A percentile compares a stretch with the other conserved stretches of the same genome.
Conservation (phyloP, 148 eudicot genomes). For the Rhododendron molle region DNA sequence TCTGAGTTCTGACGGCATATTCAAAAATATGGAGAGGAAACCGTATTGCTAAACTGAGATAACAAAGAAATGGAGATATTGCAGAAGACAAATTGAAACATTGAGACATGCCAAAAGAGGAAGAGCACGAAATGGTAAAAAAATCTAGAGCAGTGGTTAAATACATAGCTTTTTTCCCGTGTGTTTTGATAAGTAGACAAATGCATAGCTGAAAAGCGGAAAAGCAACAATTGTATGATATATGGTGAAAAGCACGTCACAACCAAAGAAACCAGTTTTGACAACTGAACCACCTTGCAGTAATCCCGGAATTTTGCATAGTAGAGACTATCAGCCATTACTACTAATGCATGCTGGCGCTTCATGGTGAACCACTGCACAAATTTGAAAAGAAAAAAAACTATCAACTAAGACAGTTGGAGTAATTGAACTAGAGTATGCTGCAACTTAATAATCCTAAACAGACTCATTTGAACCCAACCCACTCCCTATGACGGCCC, state of each 20-base stretch:
- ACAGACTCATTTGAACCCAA: background rate
- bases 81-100: background rate
- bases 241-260: background rate
- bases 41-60: background rate
- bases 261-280: background rate
- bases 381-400: slow-evolving; percentile 11
- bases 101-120: background rate
- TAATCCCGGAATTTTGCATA: slow-evolving; percentile 69
- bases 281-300: slow-evolving; percentile 56
- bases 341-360: slow-evolving; percentile 80
- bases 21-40: background rate
- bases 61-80: background rate
- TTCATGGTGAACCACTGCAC: slow-evolving; percentile 99
- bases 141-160: background rate
- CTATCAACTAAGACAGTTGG: slow-evolving; percentile 2
- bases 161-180: background rate
- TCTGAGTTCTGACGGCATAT: background rate
- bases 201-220: background rate
- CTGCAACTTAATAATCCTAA: background rate
- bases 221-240: slow-evolving; percentile 3
- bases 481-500: background rate
- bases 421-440: background rate
- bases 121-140: background rate
- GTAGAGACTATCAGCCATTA: slow-evolving; percentile 80
- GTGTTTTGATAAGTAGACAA: background rate